These are phyloP conservation scores for Fusarium pseudocircinatum DNA, from an alignment of 2,329 filamentous ascomycete genomes.

Conservation along the genomic window DNA sequence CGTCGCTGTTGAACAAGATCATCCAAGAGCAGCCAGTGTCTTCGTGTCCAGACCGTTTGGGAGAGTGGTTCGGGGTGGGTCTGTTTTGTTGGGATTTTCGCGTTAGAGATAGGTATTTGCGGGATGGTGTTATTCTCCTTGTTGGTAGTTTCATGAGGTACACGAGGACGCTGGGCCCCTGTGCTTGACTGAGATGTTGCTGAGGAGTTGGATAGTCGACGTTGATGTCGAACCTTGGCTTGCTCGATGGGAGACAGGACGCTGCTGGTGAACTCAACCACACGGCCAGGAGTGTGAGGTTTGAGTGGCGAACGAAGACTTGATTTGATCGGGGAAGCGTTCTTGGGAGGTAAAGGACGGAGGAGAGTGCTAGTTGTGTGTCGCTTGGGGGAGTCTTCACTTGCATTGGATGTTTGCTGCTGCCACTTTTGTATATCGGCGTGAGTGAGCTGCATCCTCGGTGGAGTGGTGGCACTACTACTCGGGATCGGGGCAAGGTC, in stretches of 20 bases:
- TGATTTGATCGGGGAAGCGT: conserved; percentile 66
- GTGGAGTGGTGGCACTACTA: conserved; percentile 45
- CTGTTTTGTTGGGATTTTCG: conserved; percentile 39
- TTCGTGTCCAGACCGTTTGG: conserved; percentile 57
- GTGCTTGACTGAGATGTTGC: conserved; percentile 25
- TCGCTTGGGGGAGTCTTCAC: conserved; percentile 50
- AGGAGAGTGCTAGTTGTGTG: conserved; percentile 52
- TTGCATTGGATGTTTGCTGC: conserved; percentile 51
- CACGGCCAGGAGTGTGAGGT: conserved; percentile 65
- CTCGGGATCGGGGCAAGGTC: conserved; percentile 24
- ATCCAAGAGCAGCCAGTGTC: conserved; percentile 65
- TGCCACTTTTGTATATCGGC: conserved; percentile 56
- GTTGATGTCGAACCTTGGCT: conserved; percentile 47
- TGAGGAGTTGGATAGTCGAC: conserved; percentile 41
- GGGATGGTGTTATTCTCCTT: conserved; percentile 48
- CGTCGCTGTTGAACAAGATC: conserved; percentile 61
- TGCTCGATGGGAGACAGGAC: conserved; percentile 58
- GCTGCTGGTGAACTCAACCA: conserved; percentile 67
- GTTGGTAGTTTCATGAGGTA: conserved; percentile 34
- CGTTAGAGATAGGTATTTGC: conserved; percentile 43
- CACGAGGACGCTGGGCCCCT: conserved; percentile 18
- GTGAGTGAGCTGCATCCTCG: conserved; percentile 54
- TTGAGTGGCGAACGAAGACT: conserved; percentile 67
- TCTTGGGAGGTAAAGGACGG: conserved; percentile 59
- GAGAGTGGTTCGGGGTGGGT: conserved; percentile 47